Evolutionary conservation across 306 rosid species (phyloP), one percentile per base, ranked within the genome.

Genomic region (Quercus ilex): DNA sequence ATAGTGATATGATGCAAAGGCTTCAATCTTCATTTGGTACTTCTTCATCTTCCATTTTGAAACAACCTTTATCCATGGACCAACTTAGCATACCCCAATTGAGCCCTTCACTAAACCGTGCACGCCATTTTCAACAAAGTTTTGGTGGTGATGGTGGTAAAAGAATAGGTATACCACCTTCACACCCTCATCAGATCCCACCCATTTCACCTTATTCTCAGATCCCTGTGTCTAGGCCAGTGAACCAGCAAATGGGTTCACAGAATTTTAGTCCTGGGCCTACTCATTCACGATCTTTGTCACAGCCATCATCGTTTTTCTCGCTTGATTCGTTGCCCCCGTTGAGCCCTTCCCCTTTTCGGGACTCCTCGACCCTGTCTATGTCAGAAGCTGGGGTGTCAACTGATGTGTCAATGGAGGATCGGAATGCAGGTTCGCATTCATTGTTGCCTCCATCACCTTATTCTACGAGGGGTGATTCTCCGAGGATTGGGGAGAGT

Each of bases 131-230:
- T 77, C 88, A 84, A 52, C 86, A 80, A 26, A 89, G 33, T 69
- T 87, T 82, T 78, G 65, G 30, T 69, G 92, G 84, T 15, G 90
- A 81, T 68, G 59, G 43, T 35, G 77, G 55, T 76, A 90, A 87
- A 55, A 79, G 97, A 72, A 74, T 62, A 9, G 97, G 97, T 25
- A 94, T 92, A 21, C 98, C 97, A 18, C 98, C 98, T 7, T 91
- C 98, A 0, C 95, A 94, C 75, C 93, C 97, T 14, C 85, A 91
- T 80, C 98, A 89, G 92, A 88, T 92, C 85, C 97, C 95, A 2
- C 99, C 99, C 63, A 76, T 94, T 86, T 92, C 97, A 0, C 97
- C 97, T 0, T 92, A 88, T 77, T 94, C 99, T 23, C 97, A 94
- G 97, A 92, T 94, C 91, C 93, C 97, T 10, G 85, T 88, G 56